phyloP scores from a whole-genome alignment of 2,329 filamentous ascomycete genomes.

The Aaosphaeria arxii region DNA sequence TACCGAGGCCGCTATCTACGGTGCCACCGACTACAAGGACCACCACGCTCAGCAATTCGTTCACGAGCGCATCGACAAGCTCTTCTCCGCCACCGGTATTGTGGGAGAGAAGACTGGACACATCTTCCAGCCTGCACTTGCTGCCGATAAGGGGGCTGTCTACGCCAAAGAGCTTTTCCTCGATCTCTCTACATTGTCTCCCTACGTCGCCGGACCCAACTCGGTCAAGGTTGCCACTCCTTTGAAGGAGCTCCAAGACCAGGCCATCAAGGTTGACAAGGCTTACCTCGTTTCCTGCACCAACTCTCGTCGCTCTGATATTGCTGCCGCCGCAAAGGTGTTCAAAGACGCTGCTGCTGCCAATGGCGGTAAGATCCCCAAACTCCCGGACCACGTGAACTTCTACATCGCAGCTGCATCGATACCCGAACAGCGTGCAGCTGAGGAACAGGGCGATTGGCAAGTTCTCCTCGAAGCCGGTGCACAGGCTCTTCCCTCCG shows the following conservation, averaged over 20 bases:
- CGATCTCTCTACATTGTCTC: constrained; percentile 77
- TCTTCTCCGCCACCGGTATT: constrained; percentile 51
- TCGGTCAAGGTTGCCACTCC: constrained; percentile 85
- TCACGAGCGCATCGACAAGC: constrained; percentile 69
- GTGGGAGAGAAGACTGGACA: constrained; percentile 32
- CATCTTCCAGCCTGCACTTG: constrained; percentile 55
- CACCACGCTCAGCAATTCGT: constrained; percentile 61
- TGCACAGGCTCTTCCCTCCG: constrained; percentile 66
- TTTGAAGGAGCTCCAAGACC: constrained; percentile 65
- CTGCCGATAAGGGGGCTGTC: constrained; percentile 70
- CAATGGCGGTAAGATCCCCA: constrained; percentile 61
- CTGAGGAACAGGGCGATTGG: constrained; percentile 84
- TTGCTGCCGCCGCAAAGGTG: constrained; percentile 77
- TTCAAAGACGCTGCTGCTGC: constrained; percentile 71
- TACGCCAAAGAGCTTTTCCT: constrained; percentile 85
- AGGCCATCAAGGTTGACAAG: constrained; percentile 76
- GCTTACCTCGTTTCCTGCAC: constrained; percentile 91
- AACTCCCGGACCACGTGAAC: constrained; percentile 71
- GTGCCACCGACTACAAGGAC: constrained; percentile 42
- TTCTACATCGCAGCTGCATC: constrained; percentile 92
- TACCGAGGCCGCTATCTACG: constrained; percentile 64
- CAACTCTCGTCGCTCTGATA: constrained; percentile 77
- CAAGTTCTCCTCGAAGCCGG: constrained; percentile 77
- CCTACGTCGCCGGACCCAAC: constrained; percentile 84
- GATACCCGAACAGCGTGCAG: constrained; percentile 67